These are phyloP conservation scores for Apiotrichum gamsii DNA, from an alignment of 1,284 basidiomycete genomes.

Conservation along the genomic window DNA sequence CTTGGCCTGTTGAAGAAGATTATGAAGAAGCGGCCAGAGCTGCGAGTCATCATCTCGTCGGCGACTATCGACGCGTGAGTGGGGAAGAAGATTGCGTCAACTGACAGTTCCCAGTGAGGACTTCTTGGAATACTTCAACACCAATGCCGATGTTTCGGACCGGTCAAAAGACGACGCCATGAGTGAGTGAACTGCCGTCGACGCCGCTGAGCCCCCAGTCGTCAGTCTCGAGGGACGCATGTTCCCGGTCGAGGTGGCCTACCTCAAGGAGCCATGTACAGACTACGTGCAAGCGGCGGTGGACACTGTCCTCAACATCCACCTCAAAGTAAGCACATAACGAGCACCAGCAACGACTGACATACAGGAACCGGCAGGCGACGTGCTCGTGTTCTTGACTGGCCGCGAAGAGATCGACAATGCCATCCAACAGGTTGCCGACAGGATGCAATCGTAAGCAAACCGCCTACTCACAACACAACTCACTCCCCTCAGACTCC, in stretches of 20 bases:
- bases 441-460: slow-evolving; percentile 66
- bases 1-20: slow-evolving; percentile 94
- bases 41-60: slow-evolving; percentile 86
- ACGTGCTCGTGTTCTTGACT: slow-evolving; percentile 88
- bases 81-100: rapidly evolving
- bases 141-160: slow-evolving; percentile 45
- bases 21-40: slow-evolving; percentile 74
- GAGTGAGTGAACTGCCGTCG: slow-evolving; percentile 19
- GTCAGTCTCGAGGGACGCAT: slow-evolving; percentile 88
- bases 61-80: slow-evolving; percentile 81
- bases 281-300: slow-evolving; percentile 83
- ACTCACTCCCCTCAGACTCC: slow-evolving; percentile 56
- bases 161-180: slow-evolving; percentile 45
- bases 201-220: slow-evolving; percentile 52
- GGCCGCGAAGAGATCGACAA: slow-evolving; percentile 95
- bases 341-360: too few relatives aligned
- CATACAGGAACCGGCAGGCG: slow-evolving; percentile 68
- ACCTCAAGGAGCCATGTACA: slow-evolving; percentile 62
- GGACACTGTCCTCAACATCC: slow-evolving; percentile 78
- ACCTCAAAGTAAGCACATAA: slow-evolving; percentile 62
- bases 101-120: slow-evolving; percentile 49
- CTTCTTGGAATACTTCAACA: slow-evolving; percentile 82
- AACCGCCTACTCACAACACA: slow-evolving; percentile 6
- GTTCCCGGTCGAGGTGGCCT: slow-evolving; percentile 80
- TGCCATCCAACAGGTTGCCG: slow-evolving; percentile 72